Percentiles rank a stretch among this genome's conserved stretches.
These are phyloP conservation scores for Globisporangium echinulatum DNA, from an alignment of 352 stramenopile species.

Conservation along the genomic window DNA sequence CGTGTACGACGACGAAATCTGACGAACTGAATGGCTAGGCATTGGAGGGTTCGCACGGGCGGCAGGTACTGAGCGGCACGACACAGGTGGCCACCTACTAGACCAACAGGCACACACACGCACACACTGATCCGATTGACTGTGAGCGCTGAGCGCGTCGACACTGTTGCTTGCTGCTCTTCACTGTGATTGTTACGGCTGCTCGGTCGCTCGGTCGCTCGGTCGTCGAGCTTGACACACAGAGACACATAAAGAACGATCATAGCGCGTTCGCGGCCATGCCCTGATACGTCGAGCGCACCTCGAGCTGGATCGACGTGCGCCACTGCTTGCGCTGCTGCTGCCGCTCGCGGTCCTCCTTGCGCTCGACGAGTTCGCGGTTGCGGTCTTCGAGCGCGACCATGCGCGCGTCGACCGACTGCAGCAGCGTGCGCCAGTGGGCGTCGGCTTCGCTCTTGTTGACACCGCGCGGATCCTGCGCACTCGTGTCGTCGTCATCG, in stretches of 20 bases:
- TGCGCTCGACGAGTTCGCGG: slow-evolving; percentile 36
- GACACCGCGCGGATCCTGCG: background rate
- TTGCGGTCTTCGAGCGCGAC: slow-evolving; percentile 36
- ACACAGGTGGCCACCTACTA: too few species aligned
- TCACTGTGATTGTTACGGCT: too few species aligned
- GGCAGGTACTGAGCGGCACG: too few species aligned
- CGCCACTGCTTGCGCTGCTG: slow-evolving; percentile 20
- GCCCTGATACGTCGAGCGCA: slow-evolving; percentile 8
- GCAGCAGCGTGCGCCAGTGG: slow-evolving; percentile 16
- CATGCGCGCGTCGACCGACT: slow-evolving; percentile 33
- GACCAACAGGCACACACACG: too few species aligned
- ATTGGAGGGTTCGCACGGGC: too few species aligned
- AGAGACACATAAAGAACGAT: too few species aligned
- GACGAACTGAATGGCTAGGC: background rate
- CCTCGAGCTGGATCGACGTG: slow-evolving; percentile 14
- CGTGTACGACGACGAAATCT: slow-evolving; percentile 84
- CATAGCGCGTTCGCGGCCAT: background rate
- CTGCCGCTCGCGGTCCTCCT: slow-evolving; percentile 40
- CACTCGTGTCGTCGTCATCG: slow-evolving; percentile 3
- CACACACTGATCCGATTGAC: too few species aligned
- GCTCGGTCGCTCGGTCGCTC: too few species aligned
- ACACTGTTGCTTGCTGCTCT: too few species aligned
- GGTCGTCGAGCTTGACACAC: too few species aligned
- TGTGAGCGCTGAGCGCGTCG: too few species aligned
- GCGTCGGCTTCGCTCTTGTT: background rate